phyloP scores from a whole-genome alignment of 2,329 filamentous ascomycete genomes.

The Colletotrichum sp. region DNA sequence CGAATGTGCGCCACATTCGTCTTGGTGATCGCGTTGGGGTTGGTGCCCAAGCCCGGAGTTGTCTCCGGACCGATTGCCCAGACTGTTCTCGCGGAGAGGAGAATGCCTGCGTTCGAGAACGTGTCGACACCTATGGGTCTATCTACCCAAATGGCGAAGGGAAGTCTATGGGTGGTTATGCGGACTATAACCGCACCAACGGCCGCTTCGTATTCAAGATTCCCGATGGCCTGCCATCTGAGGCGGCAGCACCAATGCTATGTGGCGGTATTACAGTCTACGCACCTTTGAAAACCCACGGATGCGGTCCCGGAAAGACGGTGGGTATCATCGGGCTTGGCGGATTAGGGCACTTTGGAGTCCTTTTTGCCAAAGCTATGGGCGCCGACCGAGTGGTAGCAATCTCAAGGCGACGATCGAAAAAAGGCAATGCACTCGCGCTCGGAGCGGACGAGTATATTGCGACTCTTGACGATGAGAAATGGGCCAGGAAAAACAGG shows the following conservation, averaged over 20 bases:
- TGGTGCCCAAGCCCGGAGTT: slow-evolving; percentile 64
- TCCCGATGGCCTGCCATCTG: slow-evolving; percentile 42
- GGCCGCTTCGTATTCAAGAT: slow-evolving; percentile 56
- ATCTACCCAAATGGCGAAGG: slow-evolving; percentile 53
- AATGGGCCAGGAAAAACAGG: slow-evolving; percentile 59
- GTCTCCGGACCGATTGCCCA: slow-evolving; percentile 47
- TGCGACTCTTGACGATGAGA: slow-evolving; percentile 51
- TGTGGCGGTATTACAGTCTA: slow-evolving; percentile 75
- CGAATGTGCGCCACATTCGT: slow-evolving; percentile 51
- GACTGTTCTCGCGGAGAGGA: slow-evolving; percentile 45
- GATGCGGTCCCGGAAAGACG: slow-evolving; percentile 69
- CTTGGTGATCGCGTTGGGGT: slow-evolving; percentile 69
- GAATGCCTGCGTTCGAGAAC: slow-evolving; percentile 41
- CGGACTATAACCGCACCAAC: slow-evolving; percentile 35
- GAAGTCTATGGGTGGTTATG: slow-evolving; percentile 59
- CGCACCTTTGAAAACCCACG: slow-evolving; percentile 66
- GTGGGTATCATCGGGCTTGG: slow-evolving; percentile 74
- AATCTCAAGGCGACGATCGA: slow-evolving; percentile 58
- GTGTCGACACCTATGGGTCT: slow-evolving; percentile 57
- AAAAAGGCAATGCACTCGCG: slow-evolving; percentile 59
- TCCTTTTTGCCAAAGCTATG: slow-evolving; percentile 72
- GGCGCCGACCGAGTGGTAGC: slow-evolving; percentile 65
- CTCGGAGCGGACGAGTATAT: slow-evolving; percentile 61
- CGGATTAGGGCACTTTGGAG: slow-evolving; percentile 71
- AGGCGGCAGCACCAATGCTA: slow-evolving; percentile 65